Percentiles rank a stretch among this genome's conserved stretches.
These are phyloP conservation scores for Aspergillus heteromorphus DNA, from an alignment of 495 filamentous ascomycete species.

Conservation along the genomic window DNA sequence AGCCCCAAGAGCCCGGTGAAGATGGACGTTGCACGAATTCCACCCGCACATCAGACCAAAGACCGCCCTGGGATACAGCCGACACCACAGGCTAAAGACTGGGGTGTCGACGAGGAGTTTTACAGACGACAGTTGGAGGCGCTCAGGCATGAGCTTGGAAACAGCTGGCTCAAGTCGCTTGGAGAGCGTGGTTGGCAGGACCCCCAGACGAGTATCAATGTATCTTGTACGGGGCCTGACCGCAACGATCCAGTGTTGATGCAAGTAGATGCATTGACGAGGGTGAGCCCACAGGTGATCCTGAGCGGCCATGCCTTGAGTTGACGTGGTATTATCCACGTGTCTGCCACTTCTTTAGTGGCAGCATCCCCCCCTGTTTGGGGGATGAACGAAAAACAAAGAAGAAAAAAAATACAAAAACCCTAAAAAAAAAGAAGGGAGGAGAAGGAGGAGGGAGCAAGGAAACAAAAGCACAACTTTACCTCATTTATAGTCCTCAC, in stretches of 20 bases:
- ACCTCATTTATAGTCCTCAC: neutral
- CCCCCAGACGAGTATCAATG: slow-evolving; percentile 25
- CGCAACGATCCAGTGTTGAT: slow-evolving; percentile 34
- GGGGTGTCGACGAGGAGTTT: slow-evolving; percentile 67
- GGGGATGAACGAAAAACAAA: neutral
- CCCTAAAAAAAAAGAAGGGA: neutral
- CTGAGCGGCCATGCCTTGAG: slow-evolving; percentile 46
- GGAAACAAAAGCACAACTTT: neutral
- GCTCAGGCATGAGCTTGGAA: slow-evolving; percentile 75
- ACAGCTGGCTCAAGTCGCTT: slow-evolving; percentile 77
- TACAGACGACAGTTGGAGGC: slow-evolving; percentile 83
- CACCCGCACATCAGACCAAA: slow-evolving; percentile 11
- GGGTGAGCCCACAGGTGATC: slow-evolving; percentile 45
- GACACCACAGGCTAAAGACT: slow-evolving; percentile 37
- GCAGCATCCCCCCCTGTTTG: too few relatives aligned
- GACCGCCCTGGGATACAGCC: slow-evolving; percentile 12
- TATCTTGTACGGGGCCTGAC: slow-evolving; percentile 28
- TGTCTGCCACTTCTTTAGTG: neutral
- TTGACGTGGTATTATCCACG: slow-evolving; percentile 26
- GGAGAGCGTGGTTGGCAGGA: slow-evolving; percentile 67
- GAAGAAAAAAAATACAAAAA: slow-evolving; percentile 1
- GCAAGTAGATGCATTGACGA: slow-evolving; percentile 30
- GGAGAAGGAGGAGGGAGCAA: neutral
- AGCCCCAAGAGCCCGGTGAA: slow-evolving; percentile 23
- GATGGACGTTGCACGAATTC: slow-evolving; percentile 13